phyloP scores from a whole-genome alignment of 176 grass and related monocot genomes.

The Raddia distichophylla region DNA sequence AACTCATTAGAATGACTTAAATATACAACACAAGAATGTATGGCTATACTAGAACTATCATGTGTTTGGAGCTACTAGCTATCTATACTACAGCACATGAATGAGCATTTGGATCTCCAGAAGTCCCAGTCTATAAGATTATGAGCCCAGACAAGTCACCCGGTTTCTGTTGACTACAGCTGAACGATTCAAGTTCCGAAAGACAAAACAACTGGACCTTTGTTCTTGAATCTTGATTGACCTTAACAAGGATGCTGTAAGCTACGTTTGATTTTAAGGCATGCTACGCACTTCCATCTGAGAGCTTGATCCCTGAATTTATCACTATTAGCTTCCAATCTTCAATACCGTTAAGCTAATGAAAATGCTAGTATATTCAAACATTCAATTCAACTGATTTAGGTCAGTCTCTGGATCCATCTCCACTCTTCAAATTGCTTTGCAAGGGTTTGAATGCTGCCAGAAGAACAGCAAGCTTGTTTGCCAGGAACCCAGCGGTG shows the following conservation, averaged over 20 bases:
- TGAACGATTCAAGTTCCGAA: neutral
- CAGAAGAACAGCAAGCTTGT: conserved; percentile 71
- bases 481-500: conserved; percentile 63
- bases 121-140: neutral
- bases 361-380: neutral
- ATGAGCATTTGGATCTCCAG: neutral
- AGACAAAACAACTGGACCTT: neutral
- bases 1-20: neutral
- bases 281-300: neutral
- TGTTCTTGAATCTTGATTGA: neutral
- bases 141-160: neutral
- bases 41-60: neutral
- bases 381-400: neutral
- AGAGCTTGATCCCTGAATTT: neutral
- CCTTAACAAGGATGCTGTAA: neutral
- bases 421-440: conserved; percentile 52
- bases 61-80: neutral
- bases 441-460: conserved; percentile 83
- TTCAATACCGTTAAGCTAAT: conserved; percentile 4
- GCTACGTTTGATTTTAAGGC: neutral
- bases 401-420: conserved; percentile 8
- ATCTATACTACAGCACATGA: neutral
- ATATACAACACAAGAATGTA: neutral
- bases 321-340: neutral
- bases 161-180: neutral